phyloP scores from a whole-genome alignment of 164 flowering plant species.

The Vitis labrusca region DNA sequence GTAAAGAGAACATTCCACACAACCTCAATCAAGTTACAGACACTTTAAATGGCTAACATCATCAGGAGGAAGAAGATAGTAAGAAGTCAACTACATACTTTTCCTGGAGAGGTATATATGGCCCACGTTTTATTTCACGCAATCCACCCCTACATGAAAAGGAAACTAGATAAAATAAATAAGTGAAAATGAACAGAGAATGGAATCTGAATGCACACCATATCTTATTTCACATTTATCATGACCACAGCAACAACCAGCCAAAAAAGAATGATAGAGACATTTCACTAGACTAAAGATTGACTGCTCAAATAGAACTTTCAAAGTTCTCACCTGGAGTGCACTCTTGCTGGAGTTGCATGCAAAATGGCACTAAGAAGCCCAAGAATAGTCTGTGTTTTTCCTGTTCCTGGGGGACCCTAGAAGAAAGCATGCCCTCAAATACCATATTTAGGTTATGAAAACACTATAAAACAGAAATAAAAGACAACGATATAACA shows the following conservation, averaged over 20 bases:
- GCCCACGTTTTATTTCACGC: slow-evolving; percentile 40
- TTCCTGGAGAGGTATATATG: slow-evolving; percentile 52
- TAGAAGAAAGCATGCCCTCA: slow-evolving; percentile 32
- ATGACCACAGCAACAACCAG: not conserved
- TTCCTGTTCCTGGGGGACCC: slow-evolving; percentile 99
- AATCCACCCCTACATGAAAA: slow-evolving; percentile 46
- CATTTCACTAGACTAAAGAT: not conserved
- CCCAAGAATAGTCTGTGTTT: slow-evolving; percentile 97
- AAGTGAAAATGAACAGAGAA: not conserved
- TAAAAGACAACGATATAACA: not conserved
- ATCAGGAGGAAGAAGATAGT: not conserved
- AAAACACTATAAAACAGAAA: not conserved
- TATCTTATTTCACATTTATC: not conserved
- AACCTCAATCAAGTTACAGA: not conserved
- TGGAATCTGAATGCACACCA: not conserved
- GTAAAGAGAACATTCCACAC: not conserved
- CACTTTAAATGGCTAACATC: not conserved
- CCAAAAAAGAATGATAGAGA: not conserved
- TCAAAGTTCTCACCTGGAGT: slow-evolving; percentile 49
- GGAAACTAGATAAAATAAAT: slow-evolving; percentile 1
- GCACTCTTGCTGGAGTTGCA: slow-evolving; percentile 79
- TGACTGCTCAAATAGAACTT: not conserved
- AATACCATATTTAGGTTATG: not conserved
- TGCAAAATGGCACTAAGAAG: slow-evolving; percentile 94
- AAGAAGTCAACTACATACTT: slow-evolving; percentile 45